phyloP scores from a whole-genome alignment of 116 monocot species.

The Cymodocea nodosa region DNA sequence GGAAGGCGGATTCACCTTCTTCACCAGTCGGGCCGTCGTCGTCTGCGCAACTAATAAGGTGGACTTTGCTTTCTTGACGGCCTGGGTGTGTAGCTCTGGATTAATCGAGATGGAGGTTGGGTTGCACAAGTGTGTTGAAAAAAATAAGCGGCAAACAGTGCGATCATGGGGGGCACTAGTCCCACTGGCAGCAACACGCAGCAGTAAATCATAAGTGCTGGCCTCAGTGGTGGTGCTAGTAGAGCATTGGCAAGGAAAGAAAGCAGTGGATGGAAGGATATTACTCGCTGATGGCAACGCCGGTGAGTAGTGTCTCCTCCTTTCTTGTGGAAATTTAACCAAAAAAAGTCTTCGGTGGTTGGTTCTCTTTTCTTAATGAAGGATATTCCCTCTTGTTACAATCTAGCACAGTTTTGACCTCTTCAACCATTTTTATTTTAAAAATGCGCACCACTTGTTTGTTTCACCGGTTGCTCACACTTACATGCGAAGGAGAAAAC shows the following conservation, averaged over 20 bases:
- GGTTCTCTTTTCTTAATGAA: background rate
- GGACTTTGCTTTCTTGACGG: no score
- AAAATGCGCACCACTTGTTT: slow-evolving; percentile 3
- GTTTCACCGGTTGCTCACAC: background rate
- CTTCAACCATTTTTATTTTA: background rate
- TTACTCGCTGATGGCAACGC: background rate
- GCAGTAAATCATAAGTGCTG: background rate
- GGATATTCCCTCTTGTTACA: background rate
- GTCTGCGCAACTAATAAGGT: no score
- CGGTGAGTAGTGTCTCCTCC: background rate
- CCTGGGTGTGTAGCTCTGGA: no score
- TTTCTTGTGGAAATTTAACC: background rate
- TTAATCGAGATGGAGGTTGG: background rate
- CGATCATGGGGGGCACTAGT: background rate
- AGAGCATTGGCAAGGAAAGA: background rate
- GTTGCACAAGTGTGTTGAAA: background rate
- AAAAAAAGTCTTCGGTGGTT: background rate
- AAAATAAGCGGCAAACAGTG: background rate
- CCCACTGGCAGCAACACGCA: background rate
- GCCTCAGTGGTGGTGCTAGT: background rate
- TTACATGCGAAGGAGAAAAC: background rate
- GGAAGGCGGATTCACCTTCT: no score
- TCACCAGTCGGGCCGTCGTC: no score
- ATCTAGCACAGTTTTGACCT: slow-evolving; percentile 1
- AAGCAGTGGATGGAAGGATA: background rate